phyloP scores from a whole-genome alignment of 768 basidiomycete genomes.

The Leccinum longicurvipes region DNA sequence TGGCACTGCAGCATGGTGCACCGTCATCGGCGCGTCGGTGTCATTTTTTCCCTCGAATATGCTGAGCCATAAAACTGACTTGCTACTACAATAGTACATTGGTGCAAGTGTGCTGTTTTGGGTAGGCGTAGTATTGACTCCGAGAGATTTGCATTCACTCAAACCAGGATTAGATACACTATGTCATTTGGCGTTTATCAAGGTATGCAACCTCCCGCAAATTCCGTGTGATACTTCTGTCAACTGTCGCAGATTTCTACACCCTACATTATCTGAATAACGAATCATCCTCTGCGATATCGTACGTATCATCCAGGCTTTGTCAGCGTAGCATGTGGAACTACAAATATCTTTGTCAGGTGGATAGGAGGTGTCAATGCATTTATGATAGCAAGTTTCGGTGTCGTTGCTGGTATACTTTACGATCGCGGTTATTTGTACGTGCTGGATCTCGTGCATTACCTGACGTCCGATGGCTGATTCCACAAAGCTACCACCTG shows the following conservation, averaged over 20 bases:
- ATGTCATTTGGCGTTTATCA: conserved; percentile 41
- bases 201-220: conserved; percentile 15
- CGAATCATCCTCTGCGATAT: no score
- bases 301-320: conserved; percentile 25
- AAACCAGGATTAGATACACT: conserved; percentile 30
- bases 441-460: not conserved
- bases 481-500: conserved; percentile 36
- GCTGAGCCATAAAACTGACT: not conserved
- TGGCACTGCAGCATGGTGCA: no score
- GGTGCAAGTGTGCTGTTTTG: conserved; percentile 32
- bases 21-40: conserved; percentile 25
- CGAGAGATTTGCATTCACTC: not conserved
- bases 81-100: conserved; percentile 21
- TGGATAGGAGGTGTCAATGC: conserved; percentile 49
- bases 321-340: not conserved
- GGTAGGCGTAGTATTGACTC: conserved; percentile 12
- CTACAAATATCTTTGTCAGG: conserved; percentile 13
- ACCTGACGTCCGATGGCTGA: not conserved
- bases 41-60: not conserved
- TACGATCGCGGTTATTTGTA: conserved; percentile 54
- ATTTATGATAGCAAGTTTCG: conserved; percentile 35
- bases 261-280: no score
- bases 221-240: not conserved
- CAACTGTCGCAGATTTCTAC: no score
- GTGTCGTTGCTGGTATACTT: conserved; percentile 42